Evolutionary conservation across 805 yeast genomes (phyloP), one percentile per base, ranked within the genome.

Genomic region (Cyberlindnera samutprakarnensis): DNA sequence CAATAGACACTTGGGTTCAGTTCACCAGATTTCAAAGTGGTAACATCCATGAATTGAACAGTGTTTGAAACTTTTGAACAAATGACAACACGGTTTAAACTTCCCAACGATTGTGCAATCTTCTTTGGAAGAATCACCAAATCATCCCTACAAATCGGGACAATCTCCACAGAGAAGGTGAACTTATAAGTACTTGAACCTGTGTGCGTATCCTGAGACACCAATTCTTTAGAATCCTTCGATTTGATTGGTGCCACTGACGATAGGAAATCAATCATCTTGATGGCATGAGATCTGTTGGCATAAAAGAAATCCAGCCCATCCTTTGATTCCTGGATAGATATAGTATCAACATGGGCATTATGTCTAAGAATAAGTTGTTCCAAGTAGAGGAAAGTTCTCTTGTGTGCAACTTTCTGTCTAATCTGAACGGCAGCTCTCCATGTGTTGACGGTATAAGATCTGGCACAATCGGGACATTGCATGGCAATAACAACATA

Each of bases 401-500:
- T 80, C 64, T 92, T 92, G 61, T 92, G 98, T 13, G 85, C 75
- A 23, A 92, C 98, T 57, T 94, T 92, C 62, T 92, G 99, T 64
- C 99, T 80, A 49, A 94, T 82, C 65, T 92, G 99, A 23, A 94
- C 95, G 18, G 90, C 76, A 20, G 99, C 96, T 60, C 92, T 81
- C 98, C 98, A 92, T 5, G 97, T 94, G 59, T 92, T 86, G 18
- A 94, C 82, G 20, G 99, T 92, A 53, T 81, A 92, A 1, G 96
- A 82, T 59, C 86, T 88, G 34, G 97, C 98, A 75, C 99, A 92
- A 62, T 90, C 97, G 4, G 96, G 80, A 68, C 99, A 92, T 67
- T 92, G 98, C 83, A 83, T 84, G 14, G 97, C 94, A 40, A 83
- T 68, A 34, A 90, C 98, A 13, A 84, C 75, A 54, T 81, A 92